Evolutionary conservation across 2,329 filamentous ascomycete species (phyloP).

Genomic region (Exophiala sideris): DNA sequence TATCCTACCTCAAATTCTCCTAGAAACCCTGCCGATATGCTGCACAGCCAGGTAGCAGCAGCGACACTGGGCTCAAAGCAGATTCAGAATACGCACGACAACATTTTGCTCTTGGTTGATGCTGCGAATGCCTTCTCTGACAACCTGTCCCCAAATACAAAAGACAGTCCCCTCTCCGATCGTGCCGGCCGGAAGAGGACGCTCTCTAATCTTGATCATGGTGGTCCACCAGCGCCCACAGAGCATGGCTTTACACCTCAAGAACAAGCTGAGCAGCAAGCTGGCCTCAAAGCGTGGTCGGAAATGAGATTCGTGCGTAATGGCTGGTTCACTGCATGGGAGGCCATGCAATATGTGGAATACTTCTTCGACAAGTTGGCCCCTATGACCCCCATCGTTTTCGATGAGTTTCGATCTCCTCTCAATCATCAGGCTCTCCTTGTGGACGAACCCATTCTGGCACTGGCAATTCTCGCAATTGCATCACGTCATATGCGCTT

Average conservation of each 20-base stretch:
- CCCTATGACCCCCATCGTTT: slow-evolving; percentile 87
- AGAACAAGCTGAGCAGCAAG: slow-evolving; percentile 44
- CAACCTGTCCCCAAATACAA: slow-evolving; percentile 11
- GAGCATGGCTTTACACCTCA: slow-evolving; percentile 14
- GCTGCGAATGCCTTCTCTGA: slow-evolving; percentile 20
- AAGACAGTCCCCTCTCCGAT: slow-evolving; percentile 20
- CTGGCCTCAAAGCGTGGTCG: slow-evolving; percentile 83
- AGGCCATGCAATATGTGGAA: slow-evolving; percentile 89
- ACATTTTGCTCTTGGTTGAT: slow-evolving; percentile 20
- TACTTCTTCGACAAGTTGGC: slow-evolving; percentile 94
- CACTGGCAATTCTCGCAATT: slow-evolving; percentile 86
- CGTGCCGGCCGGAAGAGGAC: slow-evolving; percentile 16
- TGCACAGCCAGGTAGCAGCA: slow-evolving; percentile 21
- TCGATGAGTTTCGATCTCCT: slow-evolving; percentile 84
- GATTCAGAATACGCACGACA: slow-evolving; percentile 21
- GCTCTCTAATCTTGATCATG: slow-evolving; percentile 15
- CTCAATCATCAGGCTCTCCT: slow-evolving; percentile 74
- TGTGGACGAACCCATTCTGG: slow-evolving; percentile 86
- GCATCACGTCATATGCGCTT: slow-evolving; percentile 82
- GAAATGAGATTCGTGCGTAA: slow-evolving; percentile 92
- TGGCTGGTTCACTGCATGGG: slow-evolving; percentile 91
- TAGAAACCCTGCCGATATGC: slow-evolving; percentile 10
- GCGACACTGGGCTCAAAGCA: slow-evolving; percentile 16
- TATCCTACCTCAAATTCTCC: not conserved
- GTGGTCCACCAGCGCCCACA: slow-evolving; percentile 31